Percentiles rank a stretch among this genome's conserved stretches.
Evolutionary conservation across 345 rosid species (phyloP).

Genomic region (Melastoma malabathricum): DNA sequence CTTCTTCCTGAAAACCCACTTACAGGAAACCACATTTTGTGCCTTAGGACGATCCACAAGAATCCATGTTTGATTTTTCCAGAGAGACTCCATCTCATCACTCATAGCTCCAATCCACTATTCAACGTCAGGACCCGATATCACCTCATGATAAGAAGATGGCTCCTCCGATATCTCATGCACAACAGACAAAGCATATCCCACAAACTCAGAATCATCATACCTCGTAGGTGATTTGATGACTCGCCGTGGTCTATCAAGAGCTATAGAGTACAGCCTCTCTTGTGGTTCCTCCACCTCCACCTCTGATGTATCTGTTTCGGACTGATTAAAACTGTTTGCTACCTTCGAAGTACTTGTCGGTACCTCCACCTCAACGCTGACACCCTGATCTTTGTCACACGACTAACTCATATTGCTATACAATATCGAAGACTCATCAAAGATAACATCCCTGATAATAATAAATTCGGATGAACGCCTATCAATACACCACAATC

Average conservation of each 20-base stretch:
- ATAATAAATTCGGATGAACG: not conserved
- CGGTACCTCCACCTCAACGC: not conserved
- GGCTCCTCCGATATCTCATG: not conserved
- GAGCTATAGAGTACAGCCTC: not conserved
- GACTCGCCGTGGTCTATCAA: not conserved
- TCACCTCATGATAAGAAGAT: not conserved
- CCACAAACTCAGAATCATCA: not conserved
- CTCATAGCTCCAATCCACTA: not conserved
- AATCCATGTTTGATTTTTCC: not conserved
- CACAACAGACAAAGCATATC: not conserved
- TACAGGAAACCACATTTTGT: too few relatives aligned
- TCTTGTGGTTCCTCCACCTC: not conserved
- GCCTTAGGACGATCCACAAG: too few relatives aligned
- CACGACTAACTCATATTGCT: not conserved
- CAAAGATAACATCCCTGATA: not conserved
- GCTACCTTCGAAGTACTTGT: not conserved
- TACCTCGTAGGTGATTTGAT: not conserved
- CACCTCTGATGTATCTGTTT: not conserved
- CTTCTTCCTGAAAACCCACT: too few relatives aligned
- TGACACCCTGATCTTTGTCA: not conserved
- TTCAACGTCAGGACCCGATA: not conserved
- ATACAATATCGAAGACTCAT: not conserved
- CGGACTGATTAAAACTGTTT: not conserved
- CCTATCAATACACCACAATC: not conserved
- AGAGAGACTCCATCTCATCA: not conserved